A percentile compares a stretch with the other conserved stretches of the same genome.
phyloP scores from a whole-genome alignment of 768 basidiomycete species.

The Lactarius tabidus region DNA sequence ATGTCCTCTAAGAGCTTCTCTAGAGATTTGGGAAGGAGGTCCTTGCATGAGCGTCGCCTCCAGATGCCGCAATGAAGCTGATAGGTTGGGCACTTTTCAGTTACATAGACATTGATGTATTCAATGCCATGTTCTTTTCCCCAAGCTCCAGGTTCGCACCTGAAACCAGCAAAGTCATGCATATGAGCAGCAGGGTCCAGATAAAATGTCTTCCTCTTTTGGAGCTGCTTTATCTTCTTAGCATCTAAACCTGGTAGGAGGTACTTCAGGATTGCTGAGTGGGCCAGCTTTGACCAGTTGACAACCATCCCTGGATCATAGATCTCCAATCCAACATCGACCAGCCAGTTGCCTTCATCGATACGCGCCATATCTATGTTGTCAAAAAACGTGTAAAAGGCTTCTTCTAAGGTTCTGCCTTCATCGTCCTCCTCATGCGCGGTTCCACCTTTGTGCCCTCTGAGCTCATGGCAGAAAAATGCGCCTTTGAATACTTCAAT shows the following conservation, averaged over 20 bases:
- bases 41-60: too few species aligned
- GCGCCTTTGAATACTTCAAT: too few species aligned
- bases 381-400: too few species aligned
- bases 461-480: too few species aligned
- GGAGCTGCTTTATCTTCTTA: not conserved
- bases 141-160: not conserved
- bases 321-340: not conserved
- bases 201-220: not conserved
- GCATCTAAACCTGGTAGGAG: not conserved
- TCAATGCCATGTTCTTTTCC: not conserved
- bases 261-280: not conserved
- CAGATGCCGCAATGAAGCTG: too few species aligned
- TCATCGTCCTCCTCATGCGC: too few species aligned
- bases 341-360: too few species aligned
- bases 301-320: not conserved
- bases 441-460: too few species aligned
- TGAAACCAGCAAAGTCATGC: not conserved
- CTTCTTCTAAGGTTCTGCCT: too few species aligned
- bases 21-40: too few species aligned
- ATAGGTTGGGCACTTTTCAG: not conserved
- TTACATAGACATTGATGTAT: not conserved
- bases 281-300: not conserved
- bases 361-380: too few species aligned
- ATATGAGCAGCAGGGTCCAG: not conserved
- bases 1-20: too few species aligned